These are phyloP conservation scores for Xylaria venustula DNA, from an alignment of 495 filamentous ascomycete species.

Conservation along the genomic window DNA sequence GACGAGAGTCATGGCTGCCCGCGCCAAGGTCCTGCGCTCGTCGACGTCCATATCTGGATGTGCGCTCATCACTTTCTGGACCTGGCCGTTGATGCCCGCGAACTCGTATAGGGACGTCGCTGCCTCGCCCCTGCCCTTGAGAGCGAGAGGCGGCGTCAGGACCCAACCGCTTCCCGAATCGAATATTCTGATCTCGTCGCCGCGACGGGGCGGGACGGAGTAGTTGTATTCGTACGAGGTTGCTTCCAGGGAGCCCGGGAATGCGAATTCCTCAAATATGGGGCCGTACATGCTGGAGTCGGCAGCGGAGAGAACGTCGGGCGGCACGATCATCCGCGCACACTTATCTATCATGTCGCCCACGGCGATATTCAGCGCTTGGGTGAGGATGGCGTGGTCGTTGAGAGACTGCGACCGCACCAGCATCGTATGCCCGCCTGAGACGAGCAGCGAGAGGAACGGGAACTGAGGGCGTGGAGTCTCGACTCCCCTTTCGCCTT, in stretches of 20 bases:
- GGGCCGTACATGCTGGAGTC: constrained; percentile 74
- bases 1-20: constrained; percentile 69
- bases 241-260: constrained; percentile 44
- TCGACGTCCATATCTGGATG: constrained; percentile 28
- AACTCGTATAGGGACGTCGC: constrained; percentile 31
- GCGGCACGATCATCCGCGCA: constrained; percentile 70
- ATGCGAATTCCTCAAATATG: constrained; percentile 74
- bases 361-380: constrained; percentile 70
- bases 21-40: constrained; percentile 64
- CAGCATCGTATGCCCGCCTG: constrained; percentile 88
- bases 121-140: neutral
- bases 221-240: constrained; percentile 52
- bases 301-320: constrained; percentile 37
- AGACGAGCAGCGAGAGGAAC: constrained; percentile 86
- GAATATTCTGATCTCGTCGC: constrained; percentile 47
- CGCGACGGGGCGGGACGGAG: constrained; percentile 49
- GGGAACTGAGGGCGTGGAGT: constrained; percentile 57
- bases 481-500: too few species aligned
- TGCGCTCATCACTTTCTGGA: constrained; percentile 26
- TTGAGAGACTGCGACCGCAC: constrained; percentile 63
- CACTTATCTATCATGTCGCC: constrained; percentile 85
- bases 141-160: constrained; percentile 34
- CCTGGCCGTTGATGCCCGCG: constrained; percentile 33
- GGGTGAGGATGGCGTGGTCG: constrained; percentile 69
- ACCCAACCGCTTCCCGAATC: constrained; percentile 26